Evolutionary conservation across 2,329 filamentous ascomycete genomes (phyloP), one percentile per base, ranked within the genome.

Genomic region (Mariannaea elegans): DNA sequence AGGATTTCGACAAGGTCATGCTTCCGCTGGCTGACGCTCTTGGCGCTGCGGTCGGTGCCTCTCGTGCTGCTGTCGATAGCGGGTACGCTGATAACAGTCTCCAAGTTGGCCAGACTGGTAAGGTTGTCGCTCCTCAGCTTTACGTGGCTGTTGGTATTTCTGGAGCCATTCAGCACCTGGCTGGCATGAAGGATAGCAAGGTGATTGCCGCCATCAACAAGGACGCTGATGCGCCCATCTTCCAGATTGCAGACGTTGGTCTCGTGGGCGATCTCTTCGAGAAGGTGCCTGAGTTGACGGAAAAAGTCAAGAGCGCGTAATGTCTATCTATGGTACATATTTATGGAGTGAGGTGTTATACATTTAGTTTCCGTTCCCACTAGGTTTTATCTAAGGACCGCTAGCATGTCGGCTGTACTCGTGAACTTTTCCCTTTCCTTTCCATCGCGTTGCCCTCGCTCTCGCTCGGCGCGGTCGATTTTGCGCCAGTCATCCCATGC

Each of bases 141-240:
- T 99, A 99, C 76, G 85, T 99, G 68, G 96, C 93, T 53, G 94
- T 94, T 12, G 95, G 95, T 73, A 98, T 99, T 70, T 97, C 93
- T 8, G 95, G 95, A 53, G 95, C 95, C 19, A 99, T 99, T 70
- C 95, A 99, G 81, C 95, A 99, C 83, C 79, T 99, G 79, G 95
- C 95, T 29, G 95, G 95, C 75, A 99, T 99, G 95, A 99, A 99
- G 86, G 95, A 99, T 75, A 97, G 93, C 83, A 99, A 99, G 83
- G 95, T 99, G 59, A 99, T 99, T 80, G 95, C 94, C 19, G 93
- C 93, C 13, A 98, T 99, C 75, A 99, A 99, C 84, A 99, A 99
- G 82, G 95, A 99, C 74, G 83, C 89, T 4, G 95, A 99, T 78
- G 95, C 95, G 57, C 95, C 95, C 27, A 99, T 99, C 70, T 99